A percentile compares a stretch with the other conserved stretches of the same genome.
phyloP scores from a whole-genome alignment of 805 yeast species.

The Kuraishia piskuri region DNA sequence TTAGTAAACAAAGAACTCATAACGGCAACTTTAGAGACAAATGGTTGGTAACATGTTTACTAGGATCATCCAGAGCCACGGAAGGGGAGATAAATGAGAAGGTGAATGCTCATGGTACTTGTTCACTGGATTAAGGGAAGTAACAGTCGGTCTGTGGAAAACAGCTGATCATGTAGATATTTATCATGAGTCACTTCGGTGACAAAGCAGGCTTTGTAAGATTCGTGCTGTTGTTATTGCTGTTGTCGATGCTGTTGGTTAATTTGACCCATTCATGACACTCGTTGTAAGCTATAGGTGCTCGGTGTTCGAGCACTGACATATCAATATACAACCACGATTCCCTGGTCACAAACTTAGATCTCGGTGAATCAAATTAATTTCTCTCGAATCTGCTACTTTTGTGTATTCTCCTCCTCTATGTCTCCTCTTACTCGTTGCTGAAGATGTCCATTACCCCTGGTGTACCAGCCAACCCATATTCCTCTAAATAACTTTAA shows the following conservation, averaged over 20 bases:
- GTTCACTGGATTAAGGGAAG: no score
- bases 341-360: neutral
- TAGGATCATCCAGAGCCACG: no score
- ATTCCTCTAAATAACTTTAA: neutral
- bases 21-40: neutral
- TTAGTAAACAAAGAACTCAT: neutral
- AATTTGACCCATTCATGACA: no score
- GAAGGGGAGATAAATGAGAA: no score
- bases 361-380: neutral
- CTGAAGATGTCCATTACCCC: neutral
- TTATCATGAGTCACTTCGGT: no score
- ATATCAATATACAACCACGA: neutral
- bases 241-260: no score
- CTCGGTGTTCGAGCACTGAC: neutral
- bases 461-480: neutral
- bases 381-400: neutral
- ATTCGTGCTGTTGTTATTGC: no score
- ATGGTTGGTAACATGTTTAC: conserved; percentile 6
- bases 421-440: neutral
- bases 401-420: neutral
- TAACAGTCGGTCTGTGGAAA: no score
- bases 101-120: no score
- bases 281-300: neutral
- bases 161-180: no score
- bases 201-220: no score